Evolutionary conservation across 2,329 filamentous ascomycete species (phyloP), one percentile per base, ranked within the genome.

Genomic region (Hypoxylon sp.): DNA sequence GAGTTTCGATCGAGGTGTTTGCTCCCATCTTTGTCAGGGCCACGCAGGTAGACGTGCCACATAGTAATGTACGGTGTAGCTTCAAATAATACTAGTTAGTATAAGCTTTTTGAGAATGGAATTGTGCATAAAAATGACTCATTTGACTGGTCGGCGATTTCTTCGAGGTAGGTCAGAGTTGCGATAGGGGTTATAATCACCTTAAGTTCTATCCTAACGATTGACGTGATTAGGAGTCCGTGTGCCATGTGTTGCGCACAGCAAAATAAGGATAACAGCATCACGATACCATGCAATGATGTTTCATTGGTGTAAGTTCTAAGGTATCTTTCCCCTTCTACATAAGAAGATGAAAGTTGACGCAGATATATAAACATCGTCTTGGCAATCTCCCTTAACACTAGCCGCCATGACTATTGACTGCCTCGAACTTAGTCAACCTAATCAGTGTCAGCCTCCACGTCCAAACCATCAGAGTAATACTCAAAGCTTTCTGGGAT

Each of bases 401-500:
- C 17, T 19, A 17, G n/a, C 3, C 6, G 19, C 4, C 17, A 4
- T 26, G 24, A 26, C 24, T 26, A 4, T 7, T 22, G 6, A 22
- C 19, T 13, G 15, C 11, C 4, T 30, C 30, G 24, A 26, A 32
- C 24, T 6, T 17, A 32, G n/a, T 30, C 26, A 15, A 7, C 24
- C 24, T 26, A 26, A 26, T 26, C 24, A 34, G 19, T 19, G 56
- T 30, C 55, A 19, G 62, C 32, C 13, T 15, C 30, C 19, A 56
- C 56, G 13, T 52, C 58, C 20, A 57, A 78, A 2, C 74, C 73
- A 6, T 70, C 72, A 24, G 73, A 73, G 54, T 73, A 65, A 49
- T 75, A 75, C 30, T 73, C 71, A 37, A 75, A 75, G 26, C 28
- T 51, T 17, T 50, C 22, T 4, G 72, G 72, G 13, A 68, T 44